phyloP scores from a whole-genome alignment of 495 filamentous ascomycete species.

The Talaromyces borbonicus region DNA sequence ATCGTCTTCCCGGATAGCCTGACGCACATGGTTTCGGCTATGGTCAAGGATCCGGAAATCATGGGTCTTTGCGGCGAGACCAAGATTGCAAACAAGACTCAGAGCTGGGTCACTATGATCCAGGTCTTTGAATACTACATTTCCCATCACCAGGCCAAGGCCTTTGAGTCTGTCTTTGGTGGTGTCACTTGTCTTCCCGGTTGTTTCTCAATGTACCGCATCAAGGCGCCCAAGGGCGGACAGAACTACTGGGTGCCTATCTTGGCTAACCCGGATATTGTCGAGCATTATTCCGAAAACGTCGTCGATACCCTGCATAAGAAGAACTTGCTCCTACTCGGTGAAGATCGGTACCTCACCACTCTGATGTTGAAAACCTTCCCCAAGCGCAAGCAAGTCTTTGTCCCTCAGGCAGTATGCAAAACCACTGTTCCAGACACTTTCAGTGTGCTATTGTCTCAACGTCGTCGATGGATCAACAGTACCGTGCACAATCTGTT shows the following conservation, averaged over 20 bases:
- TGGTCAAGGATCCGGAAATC: conserved; percentile 98
- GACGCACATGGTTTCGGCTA: conserved; percentile 97
- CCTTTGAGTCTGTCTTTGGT: conserved; percentile 97
- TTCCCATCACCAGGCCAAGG: conserved; percentile 92
- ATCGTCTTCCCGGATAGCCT: conserved; percentile 97
- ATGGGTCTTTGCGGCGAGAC: conserved; percentile 99
- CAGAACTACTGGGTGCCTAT: conserved; percentile 99
- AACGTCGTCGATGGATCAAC: conserved; percentile 98
- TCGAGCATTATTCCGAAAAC: conserved; percentile 98
- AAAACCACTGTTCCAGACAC: conserved; percentile 94
- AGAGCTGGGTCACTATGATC: conserved; percentile 94
- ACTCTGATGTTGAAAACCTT: conserved; percentile 98
- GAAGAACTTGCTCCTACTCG: conserved; percentile 92
- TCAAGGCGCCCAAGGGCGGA: conserved; percentile 96
- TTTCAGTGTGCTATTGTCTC: conserved; percentile 86
- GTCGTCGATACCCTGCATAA: conserved; percentile 98
- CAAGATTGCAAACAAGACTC: conserved; percentile 97
- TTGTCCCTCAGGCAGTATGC: conserved; percentile 96
- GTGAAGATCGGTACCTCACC: conserved; percentile 93
- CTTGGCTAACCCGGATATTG: conserved; percentile 94
- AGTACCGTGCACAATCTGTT: conserved; percentile 98
- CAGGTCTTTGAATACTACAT: conserved; percentile 99
- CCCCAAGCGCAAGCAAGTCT: conserved; percentile 97
- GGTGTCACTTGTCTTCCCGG: conserved; percentile 98
- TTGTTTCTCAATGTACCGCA: conserved; percentile 99